Conservation (phyloP, 2,329 filamentous ascomycete species). For the Cephalotrichum gorgonifer region DNA sequence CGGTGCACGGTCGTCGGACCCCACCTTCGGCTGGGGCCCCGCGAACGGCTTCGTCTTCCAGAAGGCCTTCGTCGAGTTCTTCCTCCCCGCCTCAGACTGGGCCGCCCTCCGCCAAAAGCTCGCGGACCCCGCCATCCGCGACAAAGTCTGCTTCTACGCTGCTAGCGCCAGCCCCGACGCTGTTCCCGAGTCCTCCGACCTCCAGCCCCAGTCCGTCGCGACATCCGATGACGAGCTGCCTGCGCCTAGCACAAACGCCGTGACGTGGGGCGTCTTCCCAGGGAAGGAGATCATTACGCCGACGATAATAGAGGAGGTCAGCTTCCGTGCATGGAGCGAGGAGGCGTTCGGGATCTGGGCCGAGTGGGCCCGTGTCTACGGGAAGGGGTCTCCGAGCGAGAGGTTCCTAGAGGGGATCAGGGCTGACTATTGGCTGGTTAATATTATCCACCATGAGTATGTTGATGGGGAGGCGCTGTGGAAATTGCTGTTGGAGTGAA, state of each 20-base stretch:
- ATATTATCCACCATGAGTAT: conserved; percentile 76
- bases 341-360: conserved; percentile 94
- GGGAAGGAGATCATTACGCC: conserved; percentile 94
- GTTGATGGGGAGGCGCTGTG: conserved; percentile 62
- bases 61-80: conserved; percentile 96
- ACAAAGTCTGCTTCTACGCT: conserved; percentile 78
- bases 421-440: conserved; percentile 77
- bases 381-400: conserved; percentile 59
- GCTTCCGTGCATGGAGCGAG: conserved; percentile 87
- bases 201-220: conserved; percentile 3
- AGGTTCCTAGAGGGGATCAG: conserved; percentile 58
- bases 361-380: conserved; percentile 87
- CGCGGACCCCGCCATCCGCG: conserved; percentile 42
- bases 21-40: conserved; percentile 88
- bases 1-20: conserved; percentile 64
- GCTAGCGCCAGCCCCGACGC: conserved; percentile 72
- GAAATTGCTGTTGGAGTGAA: conserved; percentile 46
- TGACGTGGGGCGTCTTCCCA: conserved; percentile 93
- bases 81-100: conserved; percentile 70
- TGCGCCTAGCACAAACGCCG: conserved; percentile 67
- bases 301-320: conserved; percentile 92
- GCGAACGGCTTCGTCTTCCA: conserved; percentile 92
- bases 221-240: conserved; percentile 15
- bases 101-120: conserved; percentile 53
- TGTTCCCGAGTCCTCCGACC: conserved; percentile 56